These are phyloP conservation scores for Singerocomus inundabilis DNA, from an alignment of 1,284 basidiomycete species.

Conservation along the genomic window DNA sequence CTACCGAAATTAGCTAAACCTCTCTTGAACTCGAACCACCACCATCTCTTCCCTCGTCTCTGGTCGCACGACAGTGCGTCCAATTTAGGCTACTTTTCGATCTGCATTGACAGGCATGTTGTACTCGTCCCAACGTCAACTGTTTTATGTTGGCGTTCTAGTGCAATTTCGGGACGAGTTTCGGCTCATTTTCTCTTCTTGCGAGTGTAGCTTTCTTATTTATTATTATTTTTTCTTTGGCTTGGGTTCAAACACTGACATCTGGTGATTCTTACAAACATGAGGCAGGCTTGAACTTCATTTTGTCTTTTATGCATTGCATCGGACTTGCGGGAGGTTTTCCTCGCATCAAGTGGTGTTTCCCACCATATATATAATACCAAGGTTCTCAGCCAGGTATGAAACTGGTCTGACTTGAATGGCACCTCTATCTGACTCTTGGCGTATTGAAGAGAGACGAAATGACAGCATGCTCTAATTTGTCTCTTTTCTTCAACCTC, in stretches of 20 bases:
- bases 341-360: constrained; percentile 2
- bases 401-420: not conserved
- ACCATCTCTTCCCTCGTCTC: constrained; percentile 29
- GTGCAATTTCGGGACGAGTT: not conserved
- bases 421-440: not conserved
- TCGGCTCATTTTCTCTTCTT: not conserved
- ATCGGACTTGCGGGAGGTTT: not conserved
- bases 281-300: not conserved
- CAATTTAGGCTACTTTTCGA: not conserved
- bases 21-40: constrained; percentile 40
- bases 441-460: not conserved
- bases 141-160: not conserved
- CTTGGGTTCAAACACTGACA: no score
- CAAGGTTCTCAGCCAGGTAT: not conserved
- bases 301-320: not conserved
- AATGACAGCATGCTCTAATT: not conserved
- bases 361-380: constrained; percentile 7
- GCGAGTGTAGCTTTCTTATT: not conserved
- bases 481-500: not conserved
- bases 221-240: no score
- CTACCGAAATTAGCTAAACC: constrained; percentile 23
- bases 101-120: not conserved
- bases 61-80: not conserved
- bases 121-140: constrained; percentile 2
- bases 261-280: not conserved